Evolutionary conservation across 768 basidiomycete genomes (phyloP), one percentile per base, ranked within the genome.

Genomic region (Paxillus involutus): DNA sequence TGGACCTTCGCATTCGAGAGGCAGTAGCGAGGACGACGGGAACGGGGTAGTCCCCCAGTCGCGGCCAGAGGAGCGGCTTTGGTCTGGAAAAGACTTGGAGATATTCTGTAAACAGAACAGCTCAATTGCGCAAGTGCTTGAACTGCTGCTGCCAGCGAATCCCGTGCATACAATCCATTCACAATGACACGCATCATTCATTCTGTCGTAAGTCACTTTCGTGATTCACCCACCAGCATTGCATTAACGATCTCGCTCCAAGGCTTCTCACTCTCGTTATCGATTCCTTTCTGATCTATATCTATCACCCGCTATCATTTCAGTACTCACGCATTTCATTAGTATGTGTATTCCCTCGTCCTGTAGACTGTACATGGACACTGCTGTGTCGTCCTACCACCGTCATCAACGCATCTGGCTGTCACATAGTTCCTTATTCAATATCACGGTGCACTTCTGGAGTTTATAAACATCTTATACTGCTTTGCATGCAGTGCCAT

Each of bases 21-120:
- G 67, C 45, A 59, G 61, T 11, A 69, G 67, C 13, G 74, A 71
- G 35, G 65, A 71, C 11, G 69, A 69, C 42, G 63, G 67, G 57
- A 59, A 64, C 44, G 59, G 55, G 44, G 66, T 65, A 36, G 70
- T 74, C n/a, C 52, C 57, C 35, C 73, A 71, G 32, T 66, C 63
- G 13, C 73, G 68, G 58, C 68, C 62, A 49, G 79, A 77, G 58
- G 80, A 80, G 35, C 78, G 78, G 37, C 58, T 84, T 51, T 90
- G 88, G 86, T 89, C 85, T 33, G 85, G 89, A n/a, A 83, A 84
- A 52, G 94, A 96, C 63, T 71, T 98, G 56, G 86, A 91, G 64
- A 71, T 88, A 62, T 82, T 90, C 32, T 95, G 93, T 66, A 83
- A 85, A 59, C 94, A 97, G 70, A 98, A 97, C 63, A 94, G 93